phyloP scores from a whole-genome alignment of 2,329 filamentous ascomycete genomes.

The Fusarium albidum region DNA sequence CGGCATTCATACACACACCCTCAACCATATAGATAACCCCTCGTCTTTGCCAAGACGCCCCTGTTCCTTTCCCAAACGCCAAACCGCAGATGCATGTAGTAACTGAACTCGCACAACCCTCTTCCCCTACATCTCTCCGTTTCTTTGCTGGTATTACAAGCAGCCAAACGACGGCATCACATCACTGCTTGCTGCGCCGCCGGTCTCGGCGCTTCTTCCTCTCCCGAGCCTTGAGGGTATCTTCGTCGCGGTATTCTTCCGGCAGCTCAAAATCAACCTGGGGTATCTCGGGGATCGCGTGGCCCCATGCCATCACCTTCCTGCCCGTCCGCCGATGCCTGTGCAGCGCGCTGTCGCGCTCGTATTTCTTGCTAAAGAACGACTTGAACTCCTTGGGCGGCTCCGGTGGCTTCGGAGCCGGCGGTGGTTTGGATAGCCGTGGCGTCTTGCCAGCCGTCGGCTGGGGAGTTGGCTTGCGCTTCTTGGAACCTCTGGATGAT shows the following conservation, averaged over 20 bases:
- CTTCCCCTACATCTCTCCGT: constrained; percentile 2
- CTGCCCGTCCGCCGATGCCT: constrained; percentile 74
- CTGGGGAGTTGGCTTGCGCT: constrained; percentile 41
- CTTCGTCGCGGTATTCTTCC: constrained; percentile 65
- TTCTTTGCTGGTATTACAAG: constrained; percentile 29
- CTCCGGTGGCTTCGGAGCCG: constrained; percentile 45
- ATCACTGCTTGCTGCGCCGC: constrained; percentile 56
- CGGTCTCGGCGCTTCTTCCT: constrained; percentile 69
- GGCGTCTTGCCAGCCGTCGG: constrained; percentile 25
- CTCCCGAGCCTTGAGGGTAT: constrained; percentile 65
- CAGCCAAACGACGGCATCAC: constrained; percentile 24
- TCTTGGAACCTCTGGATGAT: constrained; percentile 47
- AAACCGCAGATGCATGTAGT: constrained; percentile 22
- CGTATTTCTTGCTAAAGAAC: constrained; percentile 83
- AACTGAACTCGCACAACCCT: constrained; percentile 22
- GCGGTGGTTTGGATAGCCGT: constrained; percentile 36
- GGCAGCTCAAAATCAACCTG: constrained; percentile 80
- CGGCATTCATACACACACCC: constrained; percentile 9
- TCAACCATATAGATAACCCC: constrained; percentile 10
- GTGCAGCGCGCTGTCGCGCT: constrained; percentile 81
- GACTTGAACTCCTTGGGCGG: constrained; percentile 76
- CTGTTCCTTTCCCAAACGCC: constrained; percentile 33
- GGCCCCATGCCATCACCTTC: constrained; percentile 81
- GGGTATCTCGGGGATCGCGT: constrained; percentile 76
- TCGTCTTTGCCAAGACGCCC: constrained; percentile 22